Evolutionary conservation across 345 rosid genomes (phyloP), one percentile per base, ranked within the genome.

Genomic region (Excoecaria agallocha): DNA sequence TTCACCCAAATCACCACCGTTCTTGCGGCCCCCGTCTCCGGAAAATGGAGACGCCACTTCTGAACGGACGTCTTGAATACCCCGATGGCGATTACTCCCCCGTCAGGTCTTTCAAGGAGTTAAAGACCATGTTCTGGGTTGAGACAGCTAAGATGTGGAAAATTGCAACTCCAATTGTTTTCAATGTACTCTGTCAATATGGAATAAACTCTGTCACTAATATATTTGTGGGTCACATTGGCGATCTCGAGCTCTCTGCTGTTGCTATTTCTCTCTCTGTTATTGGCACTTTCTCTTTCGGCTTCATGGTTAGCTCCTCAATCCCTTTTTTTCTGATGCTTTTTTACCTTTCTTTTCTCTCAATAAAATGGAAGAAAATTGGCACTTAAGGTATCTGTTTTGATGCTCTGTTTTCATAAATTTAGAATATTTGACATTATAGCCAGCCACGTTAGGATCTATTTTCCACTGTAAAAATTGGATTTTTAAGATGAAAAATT

Each of bases 281-380:
- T 68, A 80, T 89, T n/a, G 90, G 90, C 17, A 84, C 88, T 54
- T 91, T 89, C 87, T 82, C 93, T 74, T 91, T 89, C 73, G 93
- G 97, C 24, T 89, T 91, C 84, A 56, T 88, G 97, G 93, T 87
- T 0, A 37, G 79, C 30, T 43, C 39, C 56, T 9, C 1, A 59
- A 17, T 37, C 3, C 62, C 8, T 2, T 17, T 16, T 30, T 30
- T 30, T 30, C 30, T 2, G 30, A 30, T 30, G 1, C 30, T 2
- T 30, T 30, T 30, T 30, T 30, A 30, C 30, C 30, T 30, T 30
- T 30, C 30, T 30, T 30, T 30, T 30, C 30, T 30, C 30, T 30
- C 1, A 0, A 30, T 30, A 30, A 30, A 1, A 30, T 30, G 30
- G 30, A 30, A 30, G 30, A 30, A 30, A 30, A 30, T 30, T 30